Evolutionary conservation across 768 basidiomycete species (phyloP), one percentile per base, ranked within the genome.

Genomic region (Auriscalpium microsporum): DNA sequence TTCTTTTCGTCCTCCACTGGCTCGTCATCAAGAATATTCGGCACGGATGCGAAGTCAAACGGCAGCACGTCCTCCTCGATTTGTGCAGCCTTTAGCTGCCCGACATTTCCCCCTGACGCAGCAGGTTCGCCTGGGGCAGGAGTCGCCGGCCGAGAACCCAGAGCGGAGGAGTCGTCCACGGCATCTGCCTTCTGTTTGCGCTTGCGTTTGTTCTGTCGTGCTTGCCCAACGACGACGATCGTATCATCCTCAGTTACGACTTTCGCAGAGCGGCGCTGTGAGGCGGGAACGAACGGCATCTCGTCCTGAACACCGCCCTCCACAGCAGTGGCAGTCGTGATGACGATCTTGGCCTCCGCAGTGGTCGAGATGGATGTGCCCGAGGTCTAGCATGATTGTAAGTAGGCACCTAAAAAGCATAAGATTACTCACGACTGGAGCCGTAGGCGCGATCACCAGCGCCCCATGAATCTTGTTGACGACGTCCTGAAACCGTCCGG

Each of bases 211-310:
- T 82, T 83, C 65, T 78, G 74, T 52, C 77, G 73, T 17, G 73
- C 65, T 64, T 85, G 82, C 8, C 87, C 87, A 16, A 90, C 86
- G 13, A 86, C 76, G 7, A 90, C 80, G 52, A 92, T 83, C 1
- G 80, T 73, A 63, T 88, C 89, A 46, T 84, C 81, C 35, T 71
- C 70, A 17, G 66, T 67, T 28, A 64, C 66, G 36, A 64, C 42
- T 28, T 62, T 56, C 40, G 64, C 68, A 17, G 64, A 54, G 50
- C 64, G 65, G 19, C 91, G 80, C 62, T 83, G 77, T 0, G 79
- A 69, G 1, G 81, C 77, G 48, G 90, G 90, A 9, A 94, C 75
- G 59, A 84, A 94, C 1, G 91, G 83, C 8, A 93, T 79, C 68
- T 91, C 90, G 37, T 81, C 77, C 52, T 82, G 78, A 68, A 75